phyloP scores from a whole-genome alignment of 805 yeast species.

The Candida palmyrensis region DNA sequence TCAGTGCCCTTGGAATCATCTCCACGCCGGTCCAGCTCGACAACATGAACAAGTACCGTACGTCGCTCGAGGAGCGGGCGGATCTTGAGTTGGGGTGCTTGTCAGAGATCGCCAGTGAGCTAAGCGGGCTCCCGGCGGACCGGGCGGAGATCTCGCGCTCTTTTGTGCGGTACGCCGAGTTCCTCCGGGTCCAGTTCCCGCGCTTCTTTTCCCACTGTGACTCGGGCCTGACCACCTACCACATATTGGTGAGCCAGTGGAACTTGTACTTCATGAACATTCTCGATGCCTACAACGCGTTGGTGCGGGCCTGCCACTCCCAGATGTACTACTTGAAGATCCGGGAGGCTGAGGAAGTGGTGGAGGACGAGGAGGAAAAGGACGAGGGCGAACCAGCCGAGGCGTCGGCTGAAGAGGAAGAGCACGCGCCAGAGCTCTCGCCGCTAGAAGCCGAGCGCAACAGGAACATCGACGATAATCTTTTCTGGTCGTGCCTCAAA shows the following conservation, averaged over 20 bases:
- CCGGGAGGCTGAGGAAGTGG: conserved; percentile 6
- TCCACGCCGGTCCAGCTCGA: conserved; percentile 28
- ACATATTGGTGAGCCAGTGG: conserved; percentile 23
- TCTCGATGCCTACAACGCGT: conserved; percentile 18
- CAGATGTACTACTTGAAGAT: conserved; percentile 26
- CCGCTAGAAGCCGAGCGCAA: conserved; percentile 3
- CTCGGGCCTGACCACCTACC: conserved; percentile 11
- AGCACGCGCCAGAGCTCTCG: neutral
- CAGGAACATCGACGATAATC: conserved; percentile 19
- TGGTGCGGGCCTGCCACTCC: conserved; percentile 21
- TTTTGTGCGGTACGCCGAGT: conserved; percentile 17
- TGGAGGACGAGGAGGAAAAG: conserved; percentile 3
- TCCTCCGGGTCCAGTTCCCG: conserved; percentile 19
- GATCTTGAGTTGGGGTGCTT: conserved; percentile 17
- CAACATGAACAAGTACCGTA: conserved; percentile 22
- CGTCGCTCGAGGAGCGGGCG: conserved; percentile 23
- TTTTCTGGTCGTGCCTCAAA: conserved; percentile 34
- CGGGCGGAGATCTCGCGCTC: conserved; percentile 17
- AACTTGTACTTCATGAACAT: conserved; percentile 22
- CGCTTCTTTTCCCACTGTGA: neutral
- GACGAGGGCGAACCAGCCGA: neutral
- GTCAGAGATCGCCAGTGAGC: too few relatives aligned
- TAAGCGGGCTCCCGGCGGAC: conserved; percentile 12
- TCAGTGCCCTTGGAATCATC: conserved; percentile 30
- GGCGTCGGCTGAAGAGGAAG: neutral